Conservation (phyloP, 2,329 filamentous ascomycete species). For the Stagonosporopsis rhizophila region DNA sequence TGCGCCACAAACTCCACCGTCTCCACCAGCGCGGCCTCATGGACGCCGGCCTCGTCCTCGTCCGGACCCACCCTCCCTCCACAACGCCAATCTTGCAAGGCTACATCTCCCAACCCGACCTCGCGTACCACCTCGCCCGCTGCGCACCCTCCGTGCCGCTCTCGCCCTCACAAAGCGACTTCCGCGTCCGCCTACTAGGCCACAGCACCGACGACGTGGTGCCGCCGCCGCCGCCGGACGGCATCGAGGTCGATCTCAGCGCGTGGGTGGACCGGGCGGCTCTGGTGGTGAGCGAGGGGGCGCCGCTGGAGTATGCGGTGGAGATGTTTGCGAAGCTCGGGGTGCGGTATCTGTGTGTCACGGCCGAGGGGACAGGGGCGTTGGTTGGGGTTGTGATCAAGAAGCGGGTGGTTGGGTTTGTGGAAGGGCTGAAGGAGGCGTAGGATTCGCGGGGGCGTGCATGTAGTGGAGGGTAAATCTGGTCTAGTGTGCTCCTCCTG, state of each 20-base stretch:
- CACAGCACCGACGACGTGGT: slow-evolving; percentile 38
- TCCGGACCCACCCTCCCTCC: slow-evolving; percentile 44
- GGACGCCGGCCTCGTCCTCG: slow-evolving; percentile 65
- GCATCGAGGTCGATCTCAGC: slow-evolving; percentile 52
- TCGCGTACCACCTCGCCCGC: slow-evolving; percentile 58
- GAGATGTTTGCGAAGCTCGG: slow-evolving; percentile 68
- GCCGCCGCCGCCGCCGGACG: slow-evolving; percentile 17
- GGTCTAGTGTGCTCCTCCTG: too few relatives aligned
- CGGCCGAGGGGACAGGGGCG: slow-evolving; percentile 59
- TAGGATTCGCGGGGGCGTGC: too few relatives aligned
- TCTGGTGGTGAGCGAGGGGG: slow-evolving; percentile 57
- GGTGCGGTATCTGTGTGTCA: slow-evolving; percentile 62
- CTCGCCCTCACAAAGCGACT: slow-evolving; percentile 21
- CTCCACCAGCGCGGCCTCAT: slow-evolving; percentile 60
- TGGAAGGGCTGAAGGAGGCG: slow-evolving; percentile 51
- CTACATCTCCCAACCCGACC: slow-evolving; percentile 62
- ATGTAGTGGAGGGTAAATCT: too few relatives aligned
- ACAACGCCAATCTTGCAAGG: slow-evolving; percentile 57
- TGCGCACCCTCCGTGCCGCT: slow-evolving; percentile 29
- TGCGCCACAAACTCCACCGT: slow-evolving; percentile 56
- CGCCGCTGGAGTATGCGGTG: slow-evolving; percentile 65
- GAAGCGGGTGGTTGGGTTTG: slow-evolving; percentile 62
- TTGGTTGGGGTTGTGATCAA: slow-evolving; percentile 65
- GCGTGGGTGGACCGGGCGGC: slow-evolving; percentile 63
- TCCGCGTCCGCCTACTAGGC: slow-evolving; percentile 51